Evolutionary conservation across 2,329 filamentous ascomycete genomes (phyloP), one percentile per base, ranked within the genome.

Genomic region (Xylariaceae sp.): DNA sequence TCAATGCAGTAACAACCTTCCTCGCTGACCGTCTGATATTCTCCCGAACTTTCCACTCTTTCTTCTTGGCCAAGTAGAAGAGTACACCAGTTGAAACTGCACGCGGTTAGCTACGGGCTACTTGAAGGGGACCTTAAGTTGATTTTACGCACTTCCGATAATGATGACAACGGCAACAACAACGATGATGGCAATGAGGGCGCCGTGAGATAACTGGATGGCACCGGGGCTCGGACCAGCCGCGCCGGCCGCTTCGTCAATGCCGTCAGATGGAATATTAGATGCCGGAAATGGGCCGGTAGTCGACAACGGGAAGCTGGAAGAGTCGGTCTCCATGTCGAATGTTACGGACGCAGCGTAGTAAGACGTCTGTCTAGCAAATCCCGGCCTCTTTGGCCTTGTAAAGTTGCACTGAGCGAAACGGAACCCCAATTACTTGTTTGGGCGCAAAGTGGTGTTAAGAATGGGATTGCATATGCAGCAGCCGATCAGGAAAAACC

Each of bases 11-110:
- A 49, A 81, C 82, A 34, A 88, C 83, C 68, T 78, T 84, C 62
- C 79, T 80, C 37, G 85, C 84, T 1, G 89, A 92, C 64, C 83
- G 84, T 57, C 87, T 82, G 59, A 95, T 79, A 35, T 81, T 88
- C 70, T 89, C 84, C 60, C 86, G 84, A 65, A 94, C 78, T 65
- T 86, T 88, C 90, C 90, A 94, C 73, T 92, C 89, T 51, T 87
- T 84, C 76, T 90, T 92, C 79, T 94, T 94, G 57, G 90, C 88
- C 44, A 93, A 72, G 73, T 87, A 90, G 76, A 89, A 95, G 34
- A 94, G 82, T 2, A 84, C 76, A 2, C 85, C 83, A 39, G 82
- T 87, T 18, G 79, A 80, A 63, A 87, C 88, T 88, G 65, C 15
- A 30, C 34, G 2, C 51, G 23, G 57, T 64, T 70, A 64, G 70